Evolutionary conservation across 1,139 yeast genomes (phyloP), one percentile per base, ranked within the genome.

Genomic region (Debaryomyces singareniensis): DNA sequence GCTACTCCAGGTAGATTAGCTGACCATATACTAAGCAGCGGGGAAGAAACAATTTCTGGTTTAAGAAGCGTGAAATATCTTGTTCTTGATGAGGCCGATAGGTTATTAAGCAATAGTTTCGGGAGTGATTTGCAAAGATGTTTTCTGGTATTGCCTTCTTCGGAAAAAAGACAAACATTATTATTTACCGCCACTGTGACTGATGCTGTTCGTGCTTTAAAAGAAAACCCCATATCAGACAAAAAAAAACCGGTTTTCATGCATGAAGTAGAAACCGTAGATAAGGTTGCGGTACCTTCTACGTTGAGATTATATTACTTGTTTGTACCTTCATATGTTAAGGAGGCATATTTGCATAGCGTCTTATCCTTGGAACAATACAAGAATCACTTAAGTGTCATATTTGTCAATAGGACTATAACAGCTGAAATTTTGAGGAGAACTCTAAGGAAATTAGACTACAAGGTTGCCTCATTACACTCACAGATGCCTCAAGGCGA

Each of bases 1-100:
- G 98, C 98, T 1, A 91, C 99, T 0, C 99, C 99, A 0, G 99
- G 99, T 5, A 68, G 99, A 50, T 62, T 91, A 38, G 98, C 98
- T 0, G 96, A 86, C 51, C 97, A 91, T 55, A 79, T 91, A 18
- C 58, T 82, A 38, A 76, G 80, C 47, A 83, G 93, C 51, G 96
- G 96, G 11, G 94, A 84, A 34, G 97, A 91, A 39, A 82, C 95
- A 3, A 65, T 84, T 1, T 66, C 75, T 26, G 96, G 96, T 0
- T 62, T 91, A 34, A 71, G 79, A 42, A 66, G 94, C 44, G 79
- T 83, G 15, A 78, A 78, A 49, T 91, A 68, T 49, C 63, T 91
- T 38, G 98, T 91, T 2, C 65, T 91, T 7, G 99, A 91, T 66
- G 99, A 91, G 61, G 99, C 98, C 1, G 99, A 91, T 66, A 69